Base-by-base conservation (phyloP, 1,284 basidiomycete species). In the Tremellales sp. region DNA sequence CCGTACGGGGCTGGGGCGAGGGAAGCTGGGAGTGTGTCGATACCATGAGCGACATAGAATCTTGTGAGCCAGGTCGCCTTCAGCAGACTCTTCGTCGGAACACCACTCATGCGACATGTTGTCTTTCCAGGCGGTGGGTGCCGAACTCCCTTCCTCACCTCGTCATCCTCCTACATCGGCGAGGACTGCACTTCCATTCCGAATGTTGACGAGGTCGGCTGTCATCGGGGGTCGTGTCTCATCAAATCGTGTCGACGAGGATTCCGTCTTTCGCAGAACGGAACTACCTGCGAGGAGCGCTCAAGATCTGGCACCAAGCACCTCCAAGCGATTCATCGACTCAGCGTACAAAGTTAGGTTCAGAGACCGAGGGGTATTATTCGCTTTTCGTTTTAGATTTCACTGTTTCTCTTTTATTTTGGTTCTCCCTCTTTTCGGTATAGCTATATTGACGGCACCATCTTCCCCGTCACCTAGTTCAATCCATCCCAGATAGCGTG, bases 121-220 rank as follows among this genome's bases (percentile, higher is more conserved):
- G 16, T 24, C 18, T 36, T 21, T 4, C 18, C 35, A 61, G 60
- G 60, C 41, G 60, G 60, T n/a, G 58, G 60, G 18, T 63, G 60
- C 41, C n/a, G 42, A 53, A 21, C 43, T 49, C 13, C 45, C 53
- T 18, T 40, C 49, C n/a, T 26, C 36, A 32, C 3, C 21, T 35
- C 27, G 46, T 43, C 18, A 13, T 42, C 18, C 31, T 49, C 2
- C 29, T 36, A 14, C 8, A 18, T 25, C 37, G 61, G 61, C 5
- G 39, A 39, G 19, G 61, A 63, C 48, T 63, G 61, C 45, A 57
- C 61, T n/a, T 24, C 50, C 37, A 35, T 63, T 25, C 53, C 57
- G 19, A 41, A 54, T 43, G 53, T 52, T 31, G 27, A 46, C 22
- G 40, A 41, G 31, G 58, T 63, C 14, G 25, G 46, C 21, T 63